Evolutionary conservation across 352 stramenopile genomes (phyloP).

Genomic region (Ophiocytium majus): DNA sequence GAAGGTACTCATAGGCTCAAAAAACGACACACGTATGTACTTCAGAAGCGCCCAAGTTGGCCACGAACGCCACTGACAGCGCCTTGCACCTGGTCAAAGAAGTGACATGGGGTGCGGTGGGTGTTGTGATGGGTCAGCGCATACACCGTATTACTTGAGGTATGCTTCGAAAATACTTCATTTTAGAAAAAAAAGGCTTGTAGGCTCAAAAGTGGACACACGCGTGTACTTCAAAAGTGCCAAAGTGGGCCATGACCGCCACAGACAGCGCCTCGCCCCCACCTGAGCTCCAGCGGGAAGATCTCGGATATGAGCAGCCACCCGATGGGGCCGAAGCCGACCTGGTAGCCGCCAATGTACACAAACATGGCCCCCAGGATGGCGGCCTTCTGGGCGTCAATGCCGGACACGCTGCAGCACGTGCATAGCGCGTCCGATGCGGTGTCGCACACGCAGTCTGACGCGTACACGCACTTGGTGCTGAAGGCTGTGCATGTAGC

Average conservation of each 20-base stretch:
- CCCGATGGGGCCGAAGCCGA: slow-evolving; percentile 62
- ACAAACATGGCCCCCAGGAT: slow-evolving; percentile 61
- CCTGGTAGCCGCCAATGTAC: slow-evolving; percentile 60
- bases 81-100: too few relatives aligned
- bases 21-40: too few relatives aligned
- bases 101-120: too few relatives aligned
- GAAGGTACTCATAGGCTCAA: too few relatives aligned
- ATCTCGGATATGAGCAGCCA: slow-evolving; percentile 64
- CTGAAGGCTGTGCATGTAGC: slow-evolving; percentile 23
- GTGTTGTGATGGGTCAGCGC: too few relatives aligned
- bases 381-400: slow-evolving; percentile 31
- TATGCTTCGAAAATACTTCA: too few relatives aligned
- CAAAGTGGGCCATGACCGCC: slow-evolving; percentile 76
- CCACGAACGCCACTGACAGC: too few relatives aligned
- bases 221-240: too few relatives aligned
- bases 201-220: too few relatives aligned
- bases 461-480: background rate
- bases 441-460: background rate
- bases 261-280: slow-evolving; percentile 72
- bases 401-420: slow-evolving; percentile 36
- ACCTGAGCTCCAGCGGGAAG: slow-evolving; percentile 61
- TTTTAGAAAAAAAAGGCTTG: too few relatives aligned
- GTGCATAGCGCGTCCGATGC: background rate
- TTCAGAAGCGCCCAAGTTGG: too few relatives aligned
- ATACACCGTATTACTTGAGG: too few relatives aligned